Conservation (phyloP, 2,329 filamentous ascomycete species). For the Penicillium crustosum region DNA sequence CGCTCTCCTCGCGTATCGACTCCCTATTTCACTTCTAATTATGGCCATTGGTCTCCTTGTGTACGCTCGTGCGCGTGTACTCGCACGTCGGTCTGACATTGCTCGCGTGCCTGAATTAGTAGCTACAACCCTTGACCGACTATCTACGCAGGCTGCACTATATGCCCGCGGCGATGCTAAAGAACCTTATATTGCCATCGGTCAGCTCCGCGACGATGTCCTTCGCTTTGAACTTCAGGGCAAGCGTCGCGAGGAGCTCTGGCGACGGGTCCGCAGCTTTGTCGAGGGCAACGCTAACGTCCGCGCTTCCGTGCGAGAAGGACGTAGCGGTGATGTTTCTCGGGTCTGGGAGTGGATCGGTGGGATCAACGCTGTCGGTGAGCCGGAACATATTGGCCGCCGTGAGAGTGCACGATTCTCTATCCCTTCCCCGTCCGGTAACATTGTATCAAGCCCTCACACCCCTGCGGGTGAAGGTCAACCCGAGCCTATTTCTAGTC, state of each 20-base stretch:
- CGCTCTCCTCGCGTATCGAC: slow-evolving; percentile 52
- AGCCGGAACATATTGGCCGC: slow-evolving; percentile 27
- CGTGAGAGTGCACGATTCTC: slow-evolving; percentile 31
- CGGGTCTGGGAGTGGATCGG: slow-evolving; percentile 70
- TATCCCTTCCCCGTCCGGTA: slow-evolving; percentile 29
- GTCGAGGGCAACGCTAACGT: slow-evolving; percentile 96
- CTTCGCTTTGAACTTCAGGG: slow-evolving; percentile 77
- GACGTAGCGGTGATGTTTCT: slow-evolving; percentile 56
- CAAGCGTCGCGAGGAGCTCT: slow-evolving; percentile 73
- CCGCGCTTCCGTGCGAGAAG: slow-evolving; percentile 69
- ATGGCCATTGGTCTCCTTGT: slow-evolving; percentile 50
- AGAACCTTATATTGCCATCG: slow-evolving; percentile 81
- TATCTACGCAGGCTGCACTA: slow-evolving; percentile 81
- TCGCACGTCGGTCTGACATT: slow-evolving; percentile 63
- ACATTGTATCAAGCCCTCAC: slow-evolving; percentile 14
- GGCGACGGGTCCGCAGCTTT: slow-evolving; percentile 77
- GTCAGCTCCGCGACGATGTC: slow-evolving; percentile 88
- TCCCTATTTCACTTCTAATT: slow-evolving; percentile 50
- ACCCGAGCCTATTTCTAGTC: slow-evolving; percentile 24
- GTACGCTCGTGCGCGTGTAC: slow-evolving; percentile 66
- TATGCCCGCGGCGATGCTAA: slow-evolving; percentile 64
- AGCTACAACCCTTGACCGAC: slow-evolving; percentile 75
- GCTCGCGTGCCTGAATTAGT: slow-evolving; percentile 80
- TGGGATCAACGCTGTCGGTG: slow-evolving; percentile 55
- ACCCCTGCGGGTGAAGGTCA: slow-evolving; percentile 17